phyloP scores from a whole-genome alignment of 495 filamentous ascomycete genomes.

The Penicillium odoratum region DNA sequence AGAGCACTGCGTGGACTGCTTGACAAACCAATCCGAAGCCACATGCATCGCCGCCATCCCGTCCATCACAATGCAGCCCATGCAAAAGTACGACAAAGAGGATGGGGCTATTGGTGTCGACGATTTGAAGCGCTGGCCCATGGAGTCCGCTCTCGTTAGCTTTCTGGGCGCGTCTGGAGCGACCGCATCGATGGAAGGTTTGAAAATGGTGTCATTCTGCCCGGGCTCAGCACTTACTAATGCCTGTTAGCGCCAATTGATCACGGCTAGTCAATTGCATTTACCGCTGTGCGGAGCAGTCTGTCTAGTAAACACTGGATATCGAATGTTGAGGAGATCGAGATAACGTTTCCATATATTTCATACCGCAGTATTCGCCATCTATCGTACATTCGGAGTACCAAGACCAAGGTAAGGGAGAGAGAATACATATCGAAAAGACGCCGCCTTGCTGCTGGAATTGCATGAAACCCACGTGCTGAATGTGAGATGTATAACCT shows the following conservation, averaged over 20 bases:
- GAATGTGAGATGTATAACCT: no score
- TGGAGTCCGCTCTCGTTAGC: conserved; percentile 22
- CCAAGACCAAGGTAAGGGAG: no score
- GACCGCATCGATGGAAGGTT: conserved; percentile 15
- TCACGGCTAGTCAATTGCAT: background rate
- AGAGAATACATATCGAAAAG: no score
- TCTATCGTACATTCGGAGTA: no score
- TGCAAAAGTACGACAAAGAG: conserved; percentile 37
- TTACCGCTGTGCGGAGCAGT: no score
- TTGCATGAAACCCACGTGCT: no score
- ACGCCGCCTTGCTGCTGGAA: no score
- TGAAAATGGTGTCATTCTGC: conserved; percentile 15
- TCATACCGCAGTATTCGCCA: no score
- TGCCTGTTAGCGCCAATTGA: conserved; percentile 5
- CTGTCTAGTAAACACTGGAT: no score
- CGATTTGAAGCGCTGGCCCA: conserved; percentile 30
- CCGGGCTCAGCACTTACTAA: conserved; percentile 1
- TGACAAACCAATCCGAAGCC: conserved; percentile 7
- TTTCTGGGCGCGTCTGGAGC: conserved; percentile 25
- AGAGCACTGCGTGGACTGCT: conserved; percentile 2
- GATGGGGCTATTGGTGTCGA: conserved; percentile 34
- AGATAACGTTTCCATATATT: no score
- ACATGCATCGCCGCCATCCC: conserved; percentile 20
- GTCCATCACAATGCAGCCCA: conserved; percentile 34
- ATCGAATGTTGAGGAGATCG: no score